Evolutionary conservation across 2,329 filamentous ascomycete genomes (phyloP), one percentile per base, ranked within the genome.

Genomic region (Sporothrix pseudoabietina): DNA sequence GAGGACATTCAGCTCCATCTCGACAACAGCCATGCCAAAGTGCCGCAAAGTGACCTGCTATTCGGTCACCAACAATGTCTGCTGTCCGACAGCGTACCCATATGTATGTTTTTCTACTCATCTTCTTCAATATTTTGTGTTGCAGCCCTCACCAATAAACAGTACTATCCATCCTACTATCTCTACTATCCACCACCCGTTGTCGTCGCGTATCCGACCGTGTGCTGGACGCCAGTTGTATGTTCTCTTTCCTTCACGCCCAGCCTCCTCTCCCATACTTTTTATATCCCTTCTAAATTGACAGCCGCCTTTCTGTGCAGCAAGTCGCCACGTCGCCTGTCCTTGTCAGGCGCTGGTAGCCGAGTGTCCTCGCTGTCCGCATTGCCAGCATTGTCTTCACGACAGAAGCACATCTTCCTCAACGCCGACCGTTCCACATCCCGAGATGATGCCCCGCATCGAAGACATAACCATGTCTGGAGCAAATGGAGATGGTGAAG

Each of bases 181-280:
- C n/a, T 54, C n/a, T 61, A 66, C 30, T 44, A 69, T 16, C 65
- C 41, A 35, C 41, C 41, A 12, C 63, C 63, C 19, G 9, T 39
- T 16, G 55, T 69, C n/a, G 41, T 69, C 19, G n/a, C 54, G 30
- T 72, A 52, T n/a, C 71, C 71, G 6, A 47, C 41, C 12, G 68
- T 70, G n/a, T 70, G 68, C n/a, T 69, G 66, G 66, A 55, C 47
- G 30, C 47, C 66, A 14, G 47, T 52, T 39, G 66, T 69, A 39
- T 2, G 44, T 39, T 49, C 1, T 19, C 12, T 1, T 1, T 1
- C 41, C 10, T 41, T 16, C 7, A 9, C 7, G 10, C 10, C 9
- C 9, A 14, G 14, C 47, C 3, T 69, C 47, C 3, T 69, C 4
- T 12, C 16, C 54, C 4, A 6, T 4, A 4, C 47, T 16, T 8